Conservation (phyloP, 345 rosid genomes). For the Ceriops zippeliana region DNA sequence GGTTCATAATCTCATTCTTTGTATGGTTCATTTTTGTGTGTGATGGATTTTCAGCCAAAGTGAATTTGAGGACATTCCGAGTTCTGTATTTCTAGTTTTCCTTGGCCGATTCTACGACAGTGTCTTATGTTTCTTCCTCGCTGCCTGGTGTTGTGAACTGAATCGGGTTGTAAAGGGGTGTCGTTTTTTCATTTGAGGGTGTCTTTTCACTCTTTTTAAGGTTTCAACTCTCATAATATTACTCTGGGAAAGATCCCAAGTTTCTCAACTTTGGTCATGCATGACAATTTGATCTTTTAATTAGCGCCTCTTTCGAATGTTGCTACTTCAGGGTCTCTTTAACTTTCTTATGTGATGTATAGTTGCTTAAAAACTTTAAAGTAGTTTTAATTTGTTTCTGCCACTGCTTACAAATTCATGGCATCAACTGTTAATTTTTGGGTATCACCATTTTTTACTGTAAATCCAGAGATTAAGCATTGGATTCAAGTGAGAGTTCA, state of each 20-base stretch:
- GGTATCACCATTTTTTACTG: conserved; percentile 22
- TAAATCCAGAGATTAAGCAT: conserved; percentile 23
- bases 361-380: conserved; percentile 8
- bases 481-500: conserved; percentile 46
- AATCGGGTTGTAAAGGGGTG: no score
- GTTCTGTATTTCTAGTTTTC: not conserved
- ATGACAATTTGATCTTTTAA: not conserved
- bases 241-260: no score
- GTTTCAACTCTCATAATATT: no score
- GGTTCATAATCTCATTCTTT: not conserved
- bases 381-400: not conserved
- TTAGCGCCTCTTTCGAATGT: not conserved
- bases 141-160: no score
- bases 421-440: conserved; percentile 32
- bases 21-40: not conserved
- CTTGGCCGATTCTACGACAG: no score
- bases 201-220: no score
- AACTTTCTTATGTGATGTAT: not conserved
- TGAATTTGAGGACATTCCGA: not conserved
- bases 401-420: conserved; percentile 19
- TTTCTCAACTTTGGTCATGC: no score
- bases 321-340: not conserved
- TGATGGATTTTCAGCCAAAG: conserved; percentile 1
- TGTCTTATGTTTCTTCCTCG: no score
- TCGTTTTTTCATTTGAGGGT: no score